Base-by-base conservation (phyloP, 2,329 filamentous ascomycete species). In the Emericellopsis atlantica region DNA sequence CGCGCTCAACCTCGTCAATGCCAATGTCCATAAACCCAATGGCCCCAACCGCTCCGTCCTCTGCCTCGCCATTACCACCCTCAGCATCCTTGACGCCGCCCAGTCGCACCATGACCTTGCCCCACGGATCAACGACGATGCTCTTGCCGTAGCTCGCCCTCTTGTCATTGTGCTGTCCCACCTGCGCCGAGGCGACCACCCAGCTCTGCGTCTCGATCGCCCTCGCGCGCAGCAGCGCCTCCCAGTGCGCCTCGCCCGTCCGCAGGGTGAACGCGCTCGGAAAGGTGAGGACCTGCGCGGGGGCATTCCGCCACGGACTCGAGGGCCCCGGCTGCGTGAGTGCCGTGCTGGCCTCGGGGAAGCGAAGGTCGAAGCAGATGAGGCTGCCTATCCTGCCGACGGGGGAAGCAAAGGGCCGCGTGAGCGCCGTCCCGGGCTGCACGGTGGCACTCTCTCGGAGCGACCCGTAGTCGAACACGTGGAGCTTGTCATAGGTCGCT, bases 331-430 rank as follows among this genome's bases (percentile, higher is more conserved):
- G 62, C 42, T 64, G 62, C 6, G 76, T 74, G 15, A 94, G 69
- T 2, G 76, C 70, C 9, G 92, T 59, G 0, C 77, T 74, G 8
- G 83, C 74, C 55, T 94, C 86, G 0, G 87, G 76, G 54, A 92
- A 94, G 1, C 88, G 77, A 46, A 95, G 62, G 62, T 95, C 90
- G 58, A 95, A 95, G 64, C 90, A 95, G 46, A 95, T 93, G 41
- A 83, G 70, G 45, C 82, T 69, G 16, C 87, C 90, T 16, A 95
- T 70, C 31, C 76, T 77, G 12, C 89, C 89, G 10, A 94, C 56
- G 1, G 76, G 62, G 0, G 81, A 84, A n/a, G 75, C 64, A 52
- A 92, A 87, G 0, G 88, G 88, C 4, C 75, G 58, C 1, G 77
- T 64, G 33, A 94, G 75, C 3, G 61, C 49, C 23, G 60, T 59